A percentile compares a stretch with the other conserved stretches of the same genome.
Evolutionary conservation across 2,329 filamentous ascomycete genomes (phyloP).

Genomic region (Phyllosticta ampelicida): DNA sequence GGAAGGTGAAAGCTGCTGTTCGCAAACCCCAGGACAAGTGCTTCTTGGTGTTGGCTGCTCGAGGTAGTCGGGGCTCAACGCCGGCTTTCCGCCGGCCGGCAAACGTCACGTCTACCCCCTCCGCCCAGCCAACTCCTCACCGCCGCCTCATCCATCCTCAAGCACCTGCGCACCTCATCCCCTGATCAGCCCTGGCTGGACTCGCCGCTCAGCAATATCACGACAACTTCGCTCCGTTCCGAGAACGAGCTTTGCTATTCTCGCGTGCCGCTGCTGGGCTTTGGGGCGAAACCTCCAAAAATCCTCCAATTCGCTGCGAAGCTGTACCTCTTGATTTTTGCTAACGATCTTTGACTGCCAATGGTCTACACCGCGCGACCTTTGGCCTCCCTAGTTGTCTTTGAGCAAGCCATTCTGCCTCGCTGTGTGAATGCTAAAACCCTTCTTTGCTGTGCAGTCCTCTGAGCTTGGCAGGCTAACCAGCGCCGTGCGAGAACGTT

Average conservation of each 20-base stretch:
- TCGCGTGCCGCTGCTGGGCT: background rate
- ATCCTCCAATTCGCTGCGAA: background rate
- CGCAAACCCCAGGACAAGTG: background rate
- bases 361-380: background rate
- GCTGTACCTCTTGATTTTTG: background rate
- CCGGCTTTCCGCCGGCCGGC: conserved; percentile 2
- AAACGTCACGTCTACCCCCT: conserved; percentile 6
- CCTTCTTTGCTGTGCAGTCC: background rate
- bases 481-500: background rate
- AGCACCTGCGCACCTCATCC: background rate
- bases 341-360: background rate
- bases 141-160: background rate
- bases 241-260: background rate
- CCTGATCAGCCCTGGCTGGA: background rate
- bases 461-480: background rate
- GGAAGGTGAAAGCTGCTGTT: background rate
- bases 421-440: background rate
- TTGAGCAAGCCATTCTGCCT: background rate
- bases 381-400: background rate
- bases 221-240: background rate
- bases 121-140: background rate
- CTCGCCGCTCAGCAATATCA: background rate
- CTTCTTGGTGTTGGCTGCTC: background rate
- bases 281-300: background rate
- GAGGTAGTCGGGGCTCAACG: too few species aligned